These are phyloP conservation scores for Akanthomyces dipterigenus DNA, from an alignment of 2,329 filamentous ascomycete genomes.

Conservation along the genomic window DNA sequence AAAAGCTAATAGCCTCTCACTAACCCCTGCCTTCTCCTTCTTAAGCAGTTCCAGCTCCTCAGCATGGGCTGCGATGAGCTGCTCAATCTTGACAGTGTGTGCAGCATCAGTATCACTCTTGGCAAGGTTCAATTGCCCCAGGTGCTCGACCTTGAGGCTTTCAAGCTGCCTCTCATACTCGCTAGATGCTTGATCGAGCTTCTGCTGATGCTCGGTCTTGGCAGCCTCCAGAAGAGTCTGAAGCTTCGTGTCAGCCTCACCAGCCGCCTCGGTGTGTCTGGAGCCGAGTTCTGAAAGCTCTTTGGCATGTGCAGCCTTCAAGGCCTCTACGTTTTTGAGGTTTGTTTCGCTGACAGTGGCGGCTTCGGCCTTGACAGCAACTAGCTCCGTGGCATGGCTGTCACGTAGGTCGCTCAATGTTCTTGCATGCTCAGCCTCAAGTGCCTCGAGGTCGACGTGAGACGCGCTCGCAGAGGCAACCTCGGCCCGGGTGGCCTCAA, in stretches of 20 bases:
- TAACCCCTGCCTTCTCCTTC: slow-evolving; percentile 24
- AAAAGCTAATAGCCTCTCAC: slow-evolving; percentile 22
- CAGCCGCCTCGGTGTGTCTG: slow-evolving; percentile 43
- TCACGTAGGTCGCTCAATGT: slow-evolving; percentile 38
- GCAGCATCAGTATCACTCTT: not conserved
- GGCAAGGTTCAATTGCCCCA: not conserved
- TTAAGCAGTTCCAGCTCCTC: slow-evolving; percentile 29
- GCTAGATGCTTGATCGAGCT: not conserved
- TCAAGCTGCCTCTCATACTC: slow-evolving; percentile 5
- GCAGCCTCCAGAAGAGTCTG: slow-evolving; percentile 21
- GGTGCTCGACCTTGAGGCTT: not conserved
- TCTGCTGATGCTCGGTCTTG: slow-evolving; percentile 31
- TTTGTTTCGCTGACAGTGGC: not conserved
- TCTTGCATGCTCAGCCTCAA: slow-evolving; percentile 44
- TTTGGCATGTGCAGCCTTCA: slow-evolving; percentile 1
- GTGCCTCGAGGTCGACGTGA: not conserved
- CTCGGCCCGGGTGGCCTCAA: slow-evolving; percentile 33
- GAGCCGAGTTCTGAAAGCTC: slow-evolving; percentile 21
- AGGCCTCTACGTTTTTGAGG: not conserved
- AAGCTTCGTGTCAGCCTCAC: slow-evolving; percentile 30
- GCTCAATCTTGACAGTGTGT: not conserved
- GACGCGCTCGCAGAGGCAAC: not conserved
- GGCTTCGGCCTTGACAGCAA: slow-evolving; percentile 31
- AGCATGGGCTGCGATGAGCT: not conserved
- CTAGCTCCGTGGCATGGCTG: slow-evolving; percentile 33